These are phyloP conservation scores for Capsicum chinense DNA, from an alignment of 257 asterid genomes.

Conservation along the genomic window DNA sequence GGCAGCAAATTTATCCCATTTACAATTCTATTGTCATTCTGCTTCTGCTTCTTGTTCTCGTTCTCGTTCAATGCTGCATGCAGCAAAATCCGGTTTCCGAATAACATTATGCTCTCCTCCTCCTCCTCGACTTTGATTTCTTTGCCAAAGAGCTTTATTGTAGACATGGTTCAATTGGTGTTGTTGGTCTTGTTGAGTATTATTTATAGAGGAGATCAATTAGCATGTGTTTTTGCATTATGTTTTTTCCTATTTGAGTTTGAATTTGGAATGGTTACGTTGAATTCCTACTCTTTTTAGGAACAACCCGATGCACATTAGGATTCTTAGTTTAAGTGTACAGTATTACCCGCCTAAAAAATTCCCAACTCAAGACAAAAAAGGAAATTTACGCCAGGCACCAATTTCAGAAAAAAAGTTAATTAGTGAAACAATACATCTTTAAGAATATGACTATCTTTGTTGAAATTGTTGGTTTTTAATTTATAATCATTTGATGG, in stretches of 20 bases:
- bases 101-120: not conserved
- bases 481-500: not conserved
- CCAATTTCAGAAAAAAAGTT: not conserved
- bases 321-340: not conserved
- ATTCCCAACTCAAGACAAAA: not conserved
- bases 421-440: not conserved
- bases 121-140: not conserved
- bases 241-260: not conserved
- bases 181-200: not conserved
- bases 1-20: not conserved
- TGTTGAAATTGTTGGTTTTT: not conserved
- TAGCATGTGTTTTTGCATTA: not conserved
- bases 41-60: too few relatives aligned
- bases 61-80: not conserved
- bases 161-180: not conserved
- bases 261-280: not conserved
- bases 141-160: constrained; percentile 7
- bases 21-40: not conserved
- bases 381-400: not conserved
- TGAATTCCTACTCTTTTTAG: not conserved
- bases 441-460: not conserved
- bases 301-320: not conserved
- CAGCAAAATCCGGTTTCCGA: not conserved
- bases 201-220: not conserved
- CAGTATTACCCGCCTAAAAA: not conserved